These are phyloP conservation scores for Colletotrichum lindemuthianum DNA, from an alignment of 2,329 filamentous ascomycete species.

Conservation along the genomic window DNA sequence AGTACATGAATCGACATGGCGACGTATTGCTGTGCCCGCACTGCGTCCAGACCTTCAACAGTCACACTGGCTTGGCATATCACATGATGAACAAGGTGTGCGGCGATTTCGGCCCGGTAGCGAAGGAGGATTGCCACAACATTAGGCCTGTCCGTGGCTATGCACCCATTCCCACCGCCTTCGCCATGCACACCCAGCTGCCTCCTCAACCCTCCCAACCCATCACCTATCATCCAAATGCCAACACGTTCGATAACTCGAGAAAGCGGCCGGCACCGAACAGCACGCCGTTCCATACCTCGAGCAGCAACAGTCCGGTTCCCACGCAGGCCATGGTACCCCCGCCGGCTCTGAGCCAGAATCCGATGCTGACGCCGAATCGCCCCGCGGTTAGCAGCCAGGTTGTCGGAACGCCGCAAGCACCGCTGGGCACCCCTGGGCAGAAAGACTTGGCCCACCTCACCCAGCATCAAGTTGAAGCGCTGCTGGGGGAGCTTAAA, in stretches of 20 bases:
- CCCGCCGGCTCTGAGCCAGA: not conserved
- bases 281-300: not conserved
- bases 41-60: conserved; percentile 58
- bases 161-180: too few relatives aligned
- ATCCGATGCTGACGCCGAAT: not conserved
- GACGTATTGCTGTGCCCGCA: conserved; percentile 48
- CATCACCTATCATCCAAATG: too few relatives aligned
- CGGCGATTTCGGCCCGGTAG: conserved; percentile 47
- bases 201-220: not conserved
- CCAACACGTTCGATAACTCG: too few relatives aligned
- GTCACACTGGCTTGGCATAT: conserved; percentile 53
- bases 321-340: not conserved
- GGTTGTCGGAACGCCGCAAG: not conserved
- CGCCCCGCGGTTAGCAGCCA: not conserved
- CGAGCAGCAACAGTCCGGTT: conserved; percentile 8
- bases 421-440: conserved; percentile 15
- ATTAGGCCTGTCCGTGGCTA: not conserved
- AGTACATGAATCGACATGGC: conserved; percentile 35
- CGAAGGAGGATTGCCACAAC: not conserved
- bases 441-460: conserved; percentile 28
- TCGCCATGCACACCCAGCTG: not conserved
- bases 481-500: conserved; percentile 49
- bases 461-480: conserved; percentile 12
- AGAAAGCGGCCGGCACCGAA: conserved; percentile 4
- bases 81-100: conserved; percentile 58